These are phyloP conservation scores for Cordyceps tenuipes DNA, from an alignment of 2,329 filamentous ascomycete species.

Conservation along the genomic window DNA sequence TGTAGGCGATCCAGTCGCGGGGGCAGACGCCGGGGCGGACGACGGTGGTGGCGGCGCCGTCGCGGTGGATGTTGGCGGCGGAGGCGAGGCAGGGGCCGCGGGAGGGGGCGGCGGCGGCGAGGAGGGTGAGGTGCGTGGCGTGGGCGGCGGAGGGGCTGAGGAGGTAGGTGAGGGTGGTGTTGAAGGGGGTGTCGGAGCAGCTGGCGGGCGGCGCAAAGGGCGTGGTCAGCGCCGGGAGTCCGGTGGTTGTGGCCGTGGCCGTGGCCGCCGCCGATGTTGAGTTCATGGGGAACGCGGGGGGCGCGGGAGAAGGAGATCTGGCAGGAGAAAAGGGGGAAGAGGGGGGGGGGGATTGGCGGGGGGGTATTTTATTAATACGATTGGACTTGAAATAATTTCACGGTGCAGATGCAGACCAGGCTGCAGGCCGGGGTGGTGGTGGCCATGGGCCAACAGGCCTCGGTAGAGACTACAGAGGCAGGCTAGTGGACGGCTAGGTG, in stretches of 20 bases:
- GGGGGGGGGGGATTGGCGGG: neutral
- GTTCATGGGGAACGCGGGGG: neutral
- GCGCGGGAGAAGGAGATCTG: neutral
- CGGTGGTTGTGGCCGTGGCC: too few relatives aligned
- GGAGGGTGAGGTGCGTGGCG: neutral
- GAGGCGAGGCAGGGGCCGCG: neutral
- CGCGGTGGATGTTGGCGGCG: neutral
- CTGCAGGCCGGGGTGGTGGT: neutral
- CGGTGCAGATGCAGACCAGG: neutral
- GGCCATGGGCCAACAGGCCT: neutral
- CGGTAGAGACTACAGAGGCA: neutral
- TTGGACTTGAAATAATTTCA: neutral
- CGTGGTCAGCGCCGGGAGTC: neutral
- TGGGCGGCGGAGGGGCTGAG: too few relatives aligned
- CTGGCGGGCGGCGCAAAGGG: constrained; percentile 1
- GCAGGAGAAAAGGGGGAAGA: neutral
- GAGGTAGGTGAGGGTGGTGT: neutral
- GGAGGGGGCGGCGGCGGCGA: neutral
- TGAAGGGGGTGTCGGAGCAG: neutral
- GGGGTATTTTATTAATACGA: neutral
- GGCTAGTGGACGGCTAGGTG: neutral
- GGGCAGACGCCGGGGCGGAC: constrained; percentile 2
- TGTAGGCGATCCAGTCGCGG: neutral
- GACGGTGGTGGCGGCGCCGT: constrained; percentile 1
- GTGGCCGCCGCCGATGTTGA: neutral